These are phyloP conservation scores for Phlebiopsis flavidoalba DNA, from an alignment of 768 basidiomycete species.

Conservation along the genomic window DNA sequence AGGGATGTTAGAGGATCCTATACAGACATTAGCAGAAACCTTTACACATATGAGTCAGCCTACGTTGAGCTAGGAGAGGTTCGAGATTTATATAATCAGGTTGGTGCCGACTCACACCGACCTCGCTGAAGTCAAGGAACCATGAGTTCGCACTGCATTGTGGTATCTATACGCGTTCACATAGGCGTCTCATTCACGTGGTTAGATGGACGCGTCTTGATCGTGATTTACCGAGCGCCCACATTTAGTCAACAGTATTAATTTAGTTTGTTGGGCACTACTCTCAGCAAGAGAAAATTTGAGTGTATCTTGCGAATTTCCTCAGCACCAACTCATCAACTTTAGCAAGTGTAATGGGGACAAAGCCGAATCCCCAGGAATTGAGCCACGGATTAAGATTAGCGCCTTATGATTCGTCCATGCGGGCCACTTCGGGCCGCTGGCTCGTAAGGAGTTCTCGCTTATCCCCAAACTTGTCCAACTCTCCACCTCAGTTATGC, in stretches of 20 bases:
- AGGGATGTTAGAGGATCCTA: constrained; percentile 10
- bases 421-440: constrained; percentile 1
- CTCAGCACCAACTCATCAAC: too few species aligned
- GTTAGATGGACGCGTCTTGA: neutral
- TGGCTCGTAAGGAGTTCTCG: neutral
- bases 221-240: too few species aligned
- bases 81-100: neutral
- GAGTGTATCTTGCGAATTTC: too few species aligned
- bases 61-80: neutral
- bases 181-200: neutral
- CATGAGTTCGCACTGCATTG: neutral
- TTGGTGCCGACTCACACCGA: neutral
- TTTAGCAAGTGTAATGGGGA: too few species aligned
- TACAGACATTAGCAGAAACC: neutral
- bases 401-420: neutral
- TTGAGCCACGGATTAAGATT: too few species aligned
- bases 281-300: too few species aligned
- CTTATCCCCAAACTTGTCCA: neutral
- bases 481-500: neutral
- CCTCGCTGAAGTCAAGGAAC: neutral
- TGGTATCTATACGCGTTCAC: neutral
- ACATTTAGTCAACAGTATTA: too few species aligned
- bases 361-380: too few species aligned
- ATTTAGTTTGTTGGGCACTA: too few species aligned
- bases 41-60: neutral